phyloP scores from a whole-genome alignment of 495 filamentous ascomycete genomes.

The Xanthoparmelia taractica region DNA sequence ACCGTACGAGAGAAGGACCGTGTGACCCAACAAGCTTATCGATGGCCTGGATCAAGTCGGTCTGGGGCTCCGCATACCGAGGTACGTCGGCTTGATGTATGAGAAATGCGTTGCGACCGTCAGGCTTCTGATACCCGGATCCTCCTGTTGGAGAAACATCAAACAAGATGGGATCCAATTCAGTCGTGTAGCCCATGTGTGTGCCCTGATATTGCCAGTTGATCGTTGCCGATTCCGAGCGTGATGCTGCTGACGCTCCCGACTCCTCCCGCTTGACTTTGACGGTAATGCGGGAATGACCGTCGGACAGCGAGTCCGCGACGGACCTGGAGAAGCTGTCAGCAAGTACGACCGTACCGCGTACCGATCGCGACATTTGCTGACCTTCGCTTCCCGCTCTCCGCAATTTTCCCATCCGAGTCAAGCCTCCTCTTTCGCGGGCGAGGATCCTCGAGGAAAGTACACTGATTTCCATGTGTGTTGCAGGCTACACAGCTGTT shows the following conservation, averaged over 20 bases:
- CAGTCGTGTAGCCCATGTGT: constrained; percentile 48
- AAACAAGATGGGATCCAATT: constrained; percentile 45
- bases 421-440: constrained; percentile 65
- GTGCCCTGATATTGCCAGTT: constrained; percentile 43
- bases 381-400: constrained; percentile 42
- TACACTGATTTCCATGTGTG: constrained; percentile 49
- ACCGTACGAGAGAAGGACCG: constrained; percentile 69
- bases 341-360: background rate
- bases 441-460: constrained; percentile 50
- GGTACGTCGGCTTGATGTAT: constrained; percentile 46
- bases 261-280: constrained; percentile 28
- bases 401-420: constrained; percentile 31
- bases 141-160: constrained; percentile 41
- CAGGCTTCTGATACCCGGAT: constrained; percentile 59
- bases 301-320: constrained; percentile 13
- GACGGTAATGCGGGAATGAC: constrained; percentile 18
- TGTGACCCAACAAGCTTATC: constrained; percentile 77
- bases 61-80: constrained; percentile 35
- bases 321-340: constrained; percentile 4
- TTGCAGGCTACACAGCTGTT: constrained; percentile 48
- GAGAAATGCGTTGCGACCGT: constrained; percentile 75
- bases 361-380: background rate
- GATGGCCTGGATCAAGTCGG: constrained; percentile 66
- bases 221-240: constrained; percentile 32
- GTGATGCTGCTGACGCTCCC: constrained; percentile 26